phyloP scores from a whole-genome alignment of 2,329 filamentous ascomycete species.

The Boeremia lycopersici region DNA sequence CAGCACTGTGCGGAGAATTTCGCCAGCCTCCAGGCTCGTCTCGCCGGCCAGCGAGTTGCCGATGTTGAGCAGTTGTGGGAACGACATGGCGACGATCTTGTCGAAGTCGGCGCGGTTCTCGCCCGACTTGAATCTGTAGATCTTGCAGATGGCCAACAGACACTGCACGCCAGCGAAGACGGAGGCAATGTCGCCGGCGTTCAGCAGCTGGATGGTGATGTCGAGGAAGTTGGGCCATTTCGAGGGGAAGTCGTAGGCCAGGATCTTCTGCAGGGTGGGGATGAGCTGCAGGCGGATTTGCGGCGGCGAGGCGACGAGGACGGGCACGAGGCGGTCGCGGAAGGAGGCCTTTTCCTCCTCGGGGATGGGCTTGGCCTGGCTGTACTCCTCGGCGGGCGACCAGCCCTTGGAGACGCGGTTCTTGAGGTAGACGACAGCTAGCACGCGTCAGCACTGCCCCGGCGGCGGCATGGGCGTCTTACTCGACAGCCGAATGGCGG shows the following conservation, averaged over 20 bases:
- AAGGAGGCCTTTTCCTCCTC: conserved; percentile 90
- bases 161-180: conserved; percentile 95
- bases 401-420: conserved; percentile 95
- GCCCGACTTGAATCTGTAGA: conserved; percentile 91
- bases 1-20: conserved; percentile 93
- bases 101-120: conserved; percentile 87
- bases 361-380: conserved; percentile 74
- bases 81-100: conserved; percentile 89
- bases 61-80: conserved; percentile 84
- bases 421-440: conserved; percentile 96
- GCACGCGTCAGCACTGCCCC: conserved; percentile 30
- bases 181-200: conserved; percentile 81
- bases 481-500: conserved; percentile 87
- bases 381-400: conserved; percentile 76
- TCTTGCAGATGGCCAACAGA: conserved; percentile 89
- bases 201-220: conserved; percentile 86
- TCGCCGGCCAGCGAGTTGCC: conserved; percentile 89
- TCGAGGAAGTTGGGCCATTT: conserved; percentile 95
- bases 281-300: conserved; percentile 91
- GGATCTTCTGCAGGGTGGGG: conserved; percentile 91
- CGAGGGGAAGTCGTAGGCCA: conserved; percentile 92
- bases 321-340: conserved; percentile 84
- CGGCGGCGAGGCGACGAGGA: conserved; percentile 79
- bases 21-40: conserved; percentile 89
- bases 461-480: conserved; percentile 44